phyloP scores from a whole-genome alignment of 305 asterid genomes.

The Solanum hybrid region DNA sequence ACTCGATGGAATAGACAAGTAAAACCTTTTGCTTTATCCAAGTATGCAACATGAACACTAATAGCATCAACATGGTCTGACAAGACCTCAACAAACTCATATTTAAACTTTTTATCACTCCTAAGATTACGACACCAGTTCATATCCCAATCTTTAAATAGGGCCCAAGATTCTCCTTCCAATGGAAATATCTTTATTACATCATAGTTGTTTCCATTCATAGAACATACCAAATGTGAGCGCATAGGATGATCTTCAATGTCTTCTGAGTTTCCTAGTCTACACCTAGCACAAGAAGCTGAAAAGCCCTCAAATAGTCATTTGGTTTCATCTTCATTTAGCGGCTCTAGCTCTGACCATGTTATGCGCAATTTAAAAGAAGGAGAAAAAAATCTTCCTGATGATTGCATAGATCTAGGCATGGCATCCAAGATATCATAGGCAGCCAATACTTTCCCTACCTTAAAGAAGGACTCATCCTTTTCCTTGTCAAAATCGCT shows the following conservation, averaged over 20 bases:
- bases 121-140: background rate
- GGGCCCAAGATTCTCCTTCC: background rate
- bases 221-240: constrained; percentile 34
- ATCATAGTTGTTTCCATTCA: constrained; percentile 4
- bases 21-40: background rate
- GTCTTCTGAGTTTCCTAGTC: background rate
- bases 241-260: constrained; percentile 21
- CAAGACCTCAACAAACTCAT: background rate
- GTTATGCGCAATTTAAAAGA: constrained; percentile 14
- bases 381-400: constrained; percentile 7
- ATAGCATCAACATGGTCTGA: background rate
- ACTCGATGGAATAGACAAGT: constrained; percentile 15
- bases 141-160: background rate
- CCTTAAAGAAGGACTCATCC: too few species aligned
- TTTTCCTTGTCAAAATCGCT: too few species aligned
- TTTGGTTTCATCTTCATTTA: background rate
- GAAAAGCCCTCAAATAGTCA: background rate
- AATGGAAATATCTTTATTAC: constrained; percentile 9
- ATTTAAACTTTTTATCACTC: background rate
- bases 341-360: background rate
- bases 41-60: background rate
- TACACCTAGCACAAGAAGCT: background rate
- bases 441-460: too few species aligned
- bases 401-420: constrained; percentile 45
- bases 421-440: background rate